Evolutionary conservation across 129 eudicot genomes (phyloP).

Genomic region (Lonicera japonica): DNA sequence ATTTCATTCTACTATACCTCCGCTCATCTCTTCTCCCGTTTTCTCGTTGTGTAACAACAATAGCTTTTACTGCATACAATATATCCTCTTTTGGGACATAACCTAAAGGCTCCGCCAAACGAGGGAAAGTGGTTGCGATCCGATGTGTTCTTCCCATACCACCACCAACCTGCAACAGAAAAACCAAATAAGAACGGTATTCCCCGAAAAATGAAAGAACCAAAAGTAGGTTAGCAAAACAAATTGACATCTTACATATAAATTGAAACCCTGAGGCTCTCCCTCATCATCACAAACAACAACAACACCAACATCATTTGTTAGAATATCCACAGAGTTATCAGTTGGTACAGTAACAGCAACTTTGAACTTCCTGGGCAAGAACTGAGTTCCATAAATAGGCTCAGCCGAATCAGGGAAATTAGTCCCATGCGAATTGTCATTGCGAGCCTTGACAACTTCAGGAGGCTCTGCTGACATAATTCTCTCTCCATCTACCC

Average conservation of each 20-base stretch:
- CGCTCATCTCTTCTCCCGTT: constrained; percentile 98
- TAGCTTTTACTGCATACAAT: constrained; percentile 93
- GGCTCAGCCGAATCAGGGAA: constrained; percentile 95
- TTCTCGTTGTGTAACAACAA: constrained; percentile 94
- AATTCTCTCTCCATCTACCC: constrained; percentile 95
- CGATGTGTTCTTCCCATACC: constrained; percentile 99
- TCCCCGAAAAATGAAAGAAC: neutral
- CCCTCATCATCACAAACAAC: constrained; percentile 89
- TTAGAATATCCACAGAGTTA: constrained; percentile 88
- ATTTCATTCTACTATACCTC: constrained; percentile 93
- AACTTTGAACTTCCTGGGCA: constrained; percentile 93
- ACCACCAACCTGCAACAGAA: constrained; percentile 80
- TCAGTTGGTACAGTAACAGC: constrained; percentile 95
- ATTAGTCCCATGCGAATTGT: constrained; percentile 96
- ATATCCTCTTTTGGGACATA: constrained; percentile 97
- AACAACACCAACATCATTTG: constrained; percentile 93
- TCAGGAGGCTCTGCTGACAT: constrained; percentile 95
- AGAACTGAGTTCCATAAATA: constrained; percentile 95
- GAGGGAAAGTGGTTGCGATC: constrained; percentile 78
- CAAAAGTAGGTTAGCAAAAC: neutral
- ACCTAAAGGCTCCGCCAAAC: constrained; percentile 89
- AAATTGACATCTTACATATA: constrained; percentile 48
- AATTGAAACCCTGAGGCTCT: constrained; percentile 90
- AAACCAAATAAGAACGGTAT: neutral
- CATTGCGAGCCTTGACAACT: constrained; percentile 88